phyloP scores from a whole-genome alignment of 768 basidiomycete species.

The Clathrus columnatus region DNA sequence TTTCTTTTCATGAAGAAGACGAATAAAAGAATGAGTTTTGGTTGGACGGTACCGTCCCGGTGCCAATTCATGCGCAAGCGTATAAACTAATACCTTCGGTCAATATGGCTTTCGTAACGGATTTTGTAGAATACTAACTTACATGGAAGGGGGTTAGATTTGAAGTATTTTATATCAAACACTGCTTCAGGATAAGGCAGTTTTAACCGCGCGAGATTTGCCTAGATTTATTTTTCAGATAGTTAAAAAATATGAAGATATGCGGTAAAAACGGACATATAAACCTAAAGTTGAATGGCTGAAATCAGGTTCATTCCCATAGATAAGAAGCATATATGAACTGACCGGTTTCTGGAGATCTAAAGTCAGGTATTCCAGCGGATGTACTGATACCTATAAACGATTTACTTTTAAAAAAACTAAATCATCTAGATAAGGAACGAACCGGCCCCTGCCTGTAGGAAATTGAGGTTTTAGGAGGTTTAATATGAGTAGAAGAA shows the following conservation, averaged over 20 bases:
- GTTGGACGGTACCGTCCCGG: constrained; percentile 89
- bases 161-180: constrained; percentile 86
- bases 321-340: not conserved
- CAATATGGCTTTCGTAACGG: not conserved
- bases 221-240: constrained; percentile 32
- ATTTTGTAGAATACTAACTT: constrained; percentile 17
- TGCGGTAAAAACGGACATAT: constrained; percentile 33
- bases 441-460: constrained; percentile 20
- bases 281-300: constrained; percentile 31
- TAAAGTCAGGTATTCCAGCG: constrained; percentile 85
- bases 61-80: constrained; percentile 86
- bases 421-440: not conserved
- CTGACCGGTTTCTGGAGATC: constrained; percentile 76
- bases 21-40: constrained; percentile 81
- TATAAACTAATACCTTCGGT: constrained; percentile 51
- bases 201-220: constrained; percentile 66
- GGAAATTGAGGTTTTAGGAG: not conserved
- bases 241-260: not conserved
- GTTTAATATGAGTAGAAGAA: not conserved
- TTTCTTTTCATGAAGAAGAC: constrained; percentile 59
- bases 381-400: constrained; percentile 60
- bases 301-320: not conserved
- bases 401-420: not conserved
- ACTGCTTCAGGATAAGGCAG: constrained; percentile 94
- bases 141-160: constrained; percentile 73